These are phyloP conservation scores for Saccharum officinarum DNA, from an alignment of 176 grass and related monocot genomes.

Conservation along the genomic window DNA sequence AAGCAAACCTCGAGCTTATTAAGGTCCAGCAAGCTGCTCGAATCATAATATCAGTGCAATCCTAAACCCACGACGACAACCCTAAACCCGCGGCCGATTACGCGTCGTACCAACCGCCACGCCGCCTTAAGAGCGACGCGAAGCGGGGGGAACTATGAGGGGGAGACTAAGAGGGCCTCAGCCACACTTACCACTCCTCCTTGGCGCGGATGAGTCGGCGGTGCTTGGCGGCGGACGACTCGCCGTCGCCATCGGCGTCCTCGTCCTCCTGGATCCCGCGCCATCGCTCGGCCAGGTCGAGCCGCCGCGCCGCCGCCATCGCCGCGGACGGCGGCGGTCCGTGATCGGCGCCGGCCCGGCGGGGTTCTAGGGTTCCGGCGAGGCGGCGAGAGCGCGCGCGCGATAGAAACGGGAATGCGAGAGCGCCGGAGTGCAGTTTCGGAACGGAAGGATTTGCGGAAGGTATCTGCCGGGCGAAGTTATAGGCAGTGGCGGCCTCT, in stretches of 20 bases:
- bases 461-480: neutral
- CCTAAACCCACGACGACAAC: neutral
- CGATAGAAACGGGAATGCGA: neutral
- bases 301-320: constrained; percentile 47
- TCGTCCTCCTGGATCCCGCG: constrained; percentile 71
- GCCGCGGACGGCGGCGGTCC: neutral
- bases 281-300: constrained; percentile 64
- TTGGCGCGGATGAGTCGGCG: constrained; percentile 55
- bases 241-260: constrained; percentile 46
- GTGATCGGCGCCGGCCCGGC: neutral
- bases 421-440: neutral
- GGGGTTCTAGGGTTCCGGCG: constrained; percentile 35
- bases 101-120: neutral
- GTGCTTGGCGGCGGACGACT: constrained; percentile 38
- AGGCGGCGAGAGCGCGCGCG: neutral
- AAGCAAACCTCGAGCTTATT: neutral
- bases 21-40: neutral
- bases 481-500: neutral
- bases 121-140: neutral
- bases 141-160: neutral
- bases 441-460: neutral
- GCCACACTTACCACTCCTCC: constrained; percentile 67
- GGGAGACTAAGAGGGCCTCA: neutral
- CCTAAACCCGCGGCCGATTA: constrained; percentile 22
- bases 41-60: constrained; percentile 4